phyloP scores from a whole-genome alignment of 129 eudicot genomes.

The carrot (Daucus carota) region DH1_v3.0 NC_030389.2:6211501-6212000 shows the following conservation, averaged over 20 bases:
- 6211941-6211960: too few species aligned
- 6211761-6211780: background rate
- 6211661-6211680: too few species aligned
- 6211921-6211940: too few species aligned
- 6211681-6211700: too few species aligned
- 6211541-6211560: slow-evolving; percentile 49
- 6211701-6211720: background rate
- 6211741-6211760: background rate
- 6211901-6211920: too few species aligned
- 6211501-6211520: slow-evolving; percentile 91
- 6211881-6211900: background rate
- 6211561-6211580: background rate
- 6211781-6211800: background rate
- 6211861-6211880: background rate
- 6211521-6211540: slow-evolving; percentile 79
- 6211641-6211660: too few species aligned
- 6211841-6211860: background rate
- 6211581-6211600: background rate
- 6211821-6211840: background rate
- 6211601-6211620: background rate
- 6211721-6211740: background rate
- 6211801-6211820: background rate
- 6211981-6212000: too few species aligned
- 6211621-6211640: background rate
- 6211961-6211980: too few species aligned